A percentile compares a stretch with the other conserved stretches of the same genome.
phyloP scores from a whole-genome alignment of 306 rosid genomes.

The Sphenostylis stenocarpa region DNA sequence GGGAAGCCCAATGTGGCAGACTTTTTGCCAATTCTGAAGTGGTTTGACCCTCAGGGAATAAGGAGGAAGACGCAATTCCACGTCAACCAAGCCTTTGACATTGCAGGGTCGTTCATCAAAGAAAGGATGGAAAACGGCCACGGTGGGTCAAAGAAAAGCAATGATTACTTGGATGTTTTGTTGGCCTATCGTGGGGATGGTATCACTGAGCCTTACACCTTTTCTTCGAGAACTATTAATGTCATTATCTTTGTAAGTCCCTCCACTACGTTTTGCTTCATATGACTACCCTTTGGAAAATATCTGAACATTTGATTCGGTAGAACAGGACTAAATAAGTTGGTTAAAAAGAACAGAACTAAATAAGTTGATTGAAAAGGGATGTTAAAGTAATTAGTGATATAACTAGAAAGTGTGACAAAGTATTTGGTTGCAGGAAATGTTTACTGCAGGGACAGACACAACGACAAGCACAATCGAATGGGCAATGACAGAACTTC shows the following conservation, averaged over 20 bases:
- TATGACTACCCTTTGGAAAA: not conserved
- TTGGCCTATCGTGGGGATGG: constrained; percentile 65
- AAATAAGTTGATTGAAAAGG: not conserved
- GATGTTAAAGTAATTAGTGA: too few relatives aligned
- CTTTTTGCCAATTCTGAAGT: constrained; percentile 54
- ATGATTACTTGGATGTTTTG: constrained; percentile 74
- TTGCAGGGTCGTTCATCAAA: constrained; percentile 63
- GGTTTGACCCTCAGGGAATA: constrained; percentile 79
- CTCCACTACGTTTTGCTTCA: not conserved
- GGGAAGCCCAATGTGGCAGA: constrained; percentile 87
- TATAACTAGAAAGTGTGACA: not conserved
- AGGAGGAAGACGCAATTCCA: constrained; percentile 72
- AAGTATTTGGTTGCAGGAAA: constrained; percentile 53
- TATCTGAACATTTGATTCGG: not conserved
- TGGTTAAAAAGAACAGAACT: not conserved
- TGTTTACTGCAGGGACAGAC: constrained; percentile 90
- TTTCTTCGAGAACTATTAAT: constrained; percentile 42
- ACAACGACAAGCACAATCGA: constrained; percentile 84
- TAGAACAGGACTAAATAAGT: not conserved
- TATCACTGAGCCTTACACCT: constrained; percentile 4
- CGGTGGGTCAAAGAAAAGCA: constrained; percentile 20
- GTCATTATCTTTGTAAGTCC: constrained; percentile 52
- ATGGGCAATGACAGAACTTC: constrained; percentile 92
- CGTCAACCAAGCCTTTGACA: constrained; percentile 67
- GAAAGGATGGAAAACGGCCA: constrained; percentile 48